Evolutionary conservation across 495 filamentous ascomycete genomes (phyloP).

Genomic region (Penicillium paradoxum): DNA sequence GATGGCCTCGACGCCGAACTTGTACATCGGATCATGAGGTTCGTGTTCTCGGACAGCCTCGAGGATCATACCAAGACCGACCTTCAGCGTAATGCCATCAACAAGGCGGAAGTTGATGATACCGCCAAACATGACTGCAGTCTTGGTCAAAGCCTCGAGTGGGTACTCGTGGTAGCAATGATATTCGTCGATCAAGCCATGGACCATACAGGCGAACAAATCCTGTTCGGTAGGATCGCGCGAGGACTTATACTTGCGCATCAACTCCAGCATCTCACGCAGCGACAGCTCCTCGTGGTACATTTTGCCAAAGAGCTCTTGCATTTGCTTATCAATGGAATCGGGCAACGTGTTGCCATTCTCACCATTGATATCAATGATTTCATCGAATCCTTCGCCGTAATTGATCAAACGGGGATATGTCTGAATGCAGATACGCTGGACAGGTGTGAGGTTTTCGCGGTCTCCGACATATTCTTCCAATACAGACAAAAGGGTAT

Average conservation of each 20-base stretch:
- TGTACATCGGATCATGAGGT: slow-evolving; percentile 86
- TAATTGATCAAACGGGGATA: slow-evolving; percentile 98
- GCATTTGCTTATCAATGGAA: slow-evolving; percentile 85
- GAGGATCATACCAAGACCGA: slow-evolving; percentile 90
- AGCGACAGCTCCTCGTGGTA: slow-evolving; percentile 83
- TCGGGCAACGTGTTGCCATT: slow-evolving; percentile 71
- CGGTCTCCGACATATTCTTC: slow-evolving; percentile 57
- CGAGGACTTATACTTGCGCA: slow-evolving; percentile 81
- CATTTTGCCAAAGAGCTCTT: slow-evolving; percentile 94
- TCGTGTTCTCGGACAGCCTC: slow-evolving; percentile 83
- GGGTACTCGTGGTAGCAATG: slow-evolving; percentile 92
- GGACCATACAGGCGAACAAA: slow-evolving; percentile 96
- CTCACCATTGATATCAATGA: slow-evolving; percentile 78
- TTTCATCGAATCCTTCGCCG: slow-evolving; percentile 83
- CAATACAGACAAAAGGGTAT: slow-evolving; percentile 71
- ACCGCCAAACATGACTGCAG: slow-evolving; percentile 92
- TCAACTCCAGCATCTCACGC: slow-evolving; percentile 69
- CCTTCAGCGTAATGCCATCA: slow-evolving; percentile 81
- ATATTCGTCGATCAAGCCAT: slow-evolving; percentile 96
- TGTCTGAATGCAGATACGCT: slow-evolving; percentile 81
- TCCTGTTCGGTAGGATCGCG: slow-evolving; percentile 80
- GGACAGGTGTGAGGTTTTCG: slow-evolving; percentile 58
- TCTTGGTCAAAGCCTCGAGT: slow-evolving; percentile 86
- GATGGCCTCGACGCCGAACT: slow-evolving; percentile 95
- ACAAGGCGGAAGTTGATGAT: slow-evolving; percentile 92